A percentile compares a stretch with the other conserved stretches of the same genome.
Conservation (phyloP, 2,329 filamentous ascomycete species). For the Aspergillus aculeatus region DNA sequence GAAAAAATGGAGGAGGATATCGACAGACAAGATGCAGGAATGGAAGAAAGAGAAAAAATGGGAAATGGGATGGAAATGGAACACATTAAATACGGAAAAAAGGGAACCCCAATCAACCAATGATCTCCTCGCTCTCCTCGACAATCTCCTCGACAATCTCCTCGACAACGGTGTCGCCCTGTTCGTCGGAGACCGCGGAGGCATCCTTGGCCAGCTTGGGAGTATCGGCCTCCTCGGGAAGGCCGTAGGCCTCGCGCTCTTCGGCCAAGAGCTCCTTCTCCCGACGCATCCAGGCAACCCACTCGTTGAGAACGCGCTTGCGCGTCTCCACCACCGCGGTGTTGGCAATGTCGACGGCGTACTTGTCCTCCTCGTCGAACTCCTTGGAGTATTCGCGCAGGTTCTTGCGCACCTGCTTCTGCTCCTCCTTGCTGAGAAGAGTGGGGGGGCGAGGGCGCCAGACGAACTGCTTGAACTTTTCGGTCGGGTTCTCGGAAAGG, state of each 20-base stretch:
- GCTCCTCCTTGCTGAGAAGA: conserved; percentile 93
- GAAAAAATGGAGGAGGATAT: conserved; percentile 26
- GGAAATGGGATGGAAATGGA: conserved; percentile 24
- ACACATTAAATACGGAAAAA: conserved; percentile 32
- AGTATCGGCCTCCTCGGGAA: conserved; percentile 65
- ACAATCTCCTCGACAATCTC: conserved; percentile 83
- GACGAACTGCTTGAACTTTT: conserved; percentile 96
- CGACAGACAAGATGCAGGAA: conserved; percentile 29
- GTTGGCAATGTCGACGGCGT: conserved; percentile 90
- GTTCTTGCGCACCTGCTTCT: conserved; percentile 97
- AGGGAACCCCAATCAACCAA: conserved; percentile 39
- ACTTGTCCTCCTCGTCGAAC: conserved; percentile 93
- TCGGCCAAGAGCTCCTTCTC: conserved; percentile 70
- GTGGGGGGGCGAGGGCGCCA: conserved; percentile 91
- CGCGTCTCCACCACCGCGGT: conserved; percentile 88
- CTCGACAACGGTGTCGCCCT: conserved; percentile 78
- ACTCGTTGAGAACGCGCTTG: conserved; percentile 79
- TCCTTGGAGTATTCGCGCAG: conserved; percentile 91
- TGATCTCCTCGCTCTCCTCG: conserved; percentile 78
- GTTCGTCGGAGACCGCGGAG: conserved; percentile 58
- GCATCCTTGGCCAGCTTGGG: conserved; percentile 51
- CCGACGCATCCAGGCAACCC: conserved; percentile 77
- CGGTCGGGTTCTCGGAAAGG: conserved; percentile 84
- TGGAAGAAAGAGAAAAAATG: conserved; percentile 22
- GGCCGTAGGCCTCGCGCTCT: conserved; percentile 66